Evolutionary conservation across 176 grass and related monocot genomes (phyloP).

Genomic region (Rhipidocladum racemiflorum): DNA sequence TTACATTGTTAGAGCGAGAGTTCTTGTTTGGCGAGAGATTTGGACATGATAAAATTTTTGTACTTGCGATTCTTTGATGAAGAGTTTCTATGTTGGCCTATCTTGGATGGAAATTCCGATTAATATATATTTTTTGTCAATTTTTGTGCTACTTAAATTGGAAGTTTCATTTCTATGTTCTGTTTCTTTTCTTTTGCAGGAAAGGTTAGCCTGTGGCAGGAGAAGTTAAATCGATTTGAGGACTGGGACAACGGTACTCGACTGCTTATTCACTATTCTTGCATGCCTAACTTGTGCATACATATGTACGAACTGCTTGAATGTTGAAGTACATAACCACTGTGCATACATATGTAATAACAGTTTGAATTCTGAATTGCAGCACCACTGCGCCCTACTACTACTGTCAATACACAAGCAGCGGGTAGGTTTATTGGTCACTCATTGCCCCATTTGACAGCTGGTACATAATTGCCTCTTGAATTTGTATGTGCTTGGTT

Average conservation of each 20-base stretch:
- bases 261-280: constrained; percentile 1
- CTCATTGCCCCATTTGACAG: constrained; percentile 66
- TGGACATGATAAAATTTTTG: constrained; percentile 14
- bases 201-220: constrained; percentile 76
- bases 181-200: constrained; percentile 47
- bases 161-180: not conserved
- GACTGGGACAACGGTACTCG: constrained; percentile 71
- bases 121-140: not conserved
- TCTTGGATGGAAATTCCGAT: not conserved
- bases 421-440: constrained; percentile 81
- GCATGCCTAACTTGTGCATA: not conserved
- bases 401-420: constrained; percentile 73
- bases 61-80: not conserved
- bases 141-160: not conserved
- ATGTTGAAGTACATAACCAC: too few relatives aligned
- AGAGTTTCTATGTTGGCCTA: not conserved
- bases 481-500: not conserved
- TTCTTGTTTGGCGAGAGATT: not conserved
- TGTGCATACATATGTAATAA: too few relatives aligned
- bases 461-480: constrained; percentile 41
- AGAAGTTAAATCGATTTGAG: constrained; percentile 75
- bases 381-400: constrained; percentile 76
- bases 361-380: constrained; percentile 18
- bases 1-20: not conserved
- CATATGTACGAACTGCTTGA: too few relatives aligned